Evolutionary conservation across 441 rosid genomes (phyloP), one percentile per base, ranked within the genome.

Genomic region (Brassica hybrid): DNA sequence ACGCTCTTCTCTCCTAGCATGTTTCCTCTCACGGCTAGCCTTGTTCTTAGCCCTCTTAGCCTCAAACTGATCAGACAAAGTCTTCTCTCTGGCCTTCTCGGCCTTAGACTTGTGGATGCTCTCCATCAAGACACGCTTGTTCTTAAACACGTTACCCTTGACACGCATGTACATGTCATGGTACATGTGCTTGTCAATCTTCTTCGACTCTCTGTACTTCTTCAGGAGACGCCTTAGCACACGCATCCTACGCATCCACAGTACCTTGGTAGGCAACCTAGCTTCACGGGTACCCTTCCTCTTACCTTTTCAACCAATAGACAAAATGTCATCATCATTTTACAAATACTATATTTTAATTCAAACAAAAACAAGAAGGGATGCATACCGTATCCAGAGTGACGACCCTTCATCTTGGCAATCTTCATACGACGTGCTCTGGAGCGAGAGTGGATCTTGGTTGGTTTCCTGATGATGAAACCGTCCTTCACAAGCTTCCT

Each of bases 141-240:
- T 88, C 86, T 90, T 93, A 43, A 88, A 93, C 1, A 89, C 97
- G 69, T 88, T 93, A 85, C 97, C 98, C 77, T 93, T 93, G 21
- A 93, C 98, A 74, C 77, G 84, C 98, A 91, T 86, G 88, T 91
- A 93, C 93, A 93, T 90, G 79, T 93, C 90, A 65, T 93, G 97
- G 81, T 93, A 91, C 92, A 93, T 88, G 69, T 93, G 97, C 74
- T 79, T 86, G 76, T 86, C 89, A 71, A 83, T 86, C 85, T 88
- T 88, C 73, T 79, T 78, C 0, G 83, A 50, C 72, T 88, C 91
- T 74, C 89, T 71, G 80, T 88, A 88, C 34, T 86, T 86, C 72
- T 82, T 82, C 70, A 91, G 84, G 9, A 91, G 66, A 36, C 93
- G 91, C 74, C 98, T 88, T 0, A 93, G 84, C 0, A 87, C 89